Base-by-base conservation (phyloP, 805 yeast species). In the Saccharomyces kudriavzevii region DNA sequence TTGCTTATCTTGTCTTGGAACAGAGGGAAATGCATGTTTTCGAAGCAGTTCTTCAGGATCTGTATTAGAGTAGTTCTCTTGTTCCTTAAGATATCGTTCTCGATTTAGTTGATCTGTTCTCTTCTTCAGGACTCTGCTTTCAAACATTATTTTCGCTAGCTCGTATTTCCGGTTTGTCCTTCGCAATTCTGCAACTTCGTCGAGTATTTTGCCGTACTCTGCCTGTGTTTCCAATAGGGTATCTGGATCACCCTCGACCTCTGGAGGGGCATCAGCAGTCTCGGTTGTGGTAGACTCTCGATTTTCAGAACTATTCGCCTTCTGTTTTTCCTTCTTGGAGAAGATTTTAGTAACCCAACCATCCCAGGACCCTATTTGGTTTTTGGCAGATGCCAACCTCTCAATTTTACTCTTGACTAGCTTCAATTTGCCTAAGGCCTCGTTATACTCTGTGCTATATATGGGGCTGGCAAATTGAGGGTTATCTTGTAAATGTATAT, bases 401-500 rank as follows among this genome's bases (percentile, higher is more conserved):
- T 56, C 52, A 13, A 63, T 49, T 29, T 60, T 51, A 9, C 51
- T 49, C 46, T 66, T 66, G 24, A 60, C 45, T 6, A 27, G 29
- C 40, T 62, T 60, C 45, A 67, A 35, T 20, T 57, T 52, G 0
- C 48, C 52, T 22, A 66, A 49, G 0, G 59, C 53, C 2, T 49
- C 51, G 8, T 54, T 29, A 49, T 69, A 69, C 28, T 62, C 66
- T 20, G 45, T 30, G 6, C 54, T 53, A 49, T 67, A 63, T 5
- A 59, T n/a, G 0, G 72, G 71, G 20, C 51, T 56, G 13, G 58
- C 70, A 53, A 69, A 67, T 17, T 60, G 63, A 5, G 70, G 66
- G 53, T 69, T 69, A 46, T 69, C 70, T 17, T 58, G 59, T n/a
- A 69, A 50, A 53, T 69, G 72, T n/a, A 68, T 58, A 46, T 65